Percentiles rank a stretch among this genome's conserved stretches.
Evolutionary conservation across 164 flowering plant genomes (phyloP).

Genomic region (Aristolochia fimbriata): DNA sequence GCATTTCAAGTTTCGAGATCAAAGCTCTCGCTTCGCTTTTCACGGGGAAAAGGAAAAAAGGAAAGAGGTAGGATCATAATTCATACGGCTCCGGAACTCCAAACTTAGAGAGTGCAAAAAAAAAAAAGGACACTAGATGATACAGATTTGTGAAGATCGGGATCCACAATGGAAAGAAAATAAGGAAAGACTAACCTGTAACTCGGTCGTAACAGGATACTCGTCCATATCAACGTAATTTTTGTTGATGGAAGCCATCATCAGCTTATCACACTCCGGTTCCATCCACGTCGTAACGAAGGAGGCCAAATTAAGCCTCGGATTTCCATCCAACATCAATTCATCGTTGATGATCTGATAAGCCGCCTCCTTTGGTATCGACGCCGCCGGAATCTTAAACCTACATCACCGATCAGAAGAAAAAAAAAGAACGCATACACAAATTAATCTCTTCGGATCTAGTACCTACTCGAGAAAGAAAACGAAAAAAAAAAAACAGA

Average conservation of each 20-base stretch:
- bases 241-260: conserved; percentile 53
- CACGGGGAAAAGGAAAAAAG: too few relatives aligned
- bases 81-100: too few relatives aligned
- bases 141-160: background rate
- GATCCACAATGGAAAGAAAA: background rate
- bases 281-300: conserved; percentile 94
- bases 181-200: conserved; percentile 28
- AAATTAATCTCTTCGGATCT: background rate
- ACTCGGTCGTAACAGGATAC: conserved; percentile 76
- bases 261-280: conserved; percentile 62
- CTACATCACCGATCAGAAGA: conserved; percentile 10
- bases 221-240: conserved; percentile 86
- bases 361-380: conserved; percentile 72
- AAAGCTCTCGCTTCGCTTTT: too few relatives aligned
- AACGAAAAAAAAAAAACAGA: background rate
- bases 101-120: too few relatives aligned
- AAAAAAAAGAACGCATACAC: too few relatives aligned
- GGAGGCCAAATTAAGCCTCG: conserved; percentile 62
- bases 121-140: background rate
- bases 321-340: conserved; percentile 72
- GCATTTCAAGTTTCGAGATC: too few relatives aligned
- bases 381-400: conserved; percentile 41
- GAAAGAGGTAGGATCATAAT: too few relatives aligned
- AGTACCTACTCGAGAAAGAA: background rate
- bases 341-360: conserved; percentile 65